Evolutionary conservation across 1,284 basidiomycete genomes (phyloP), one percentile per base, ranked within the genome.

Genomic region (Moesziomyces sp.): DNA sequence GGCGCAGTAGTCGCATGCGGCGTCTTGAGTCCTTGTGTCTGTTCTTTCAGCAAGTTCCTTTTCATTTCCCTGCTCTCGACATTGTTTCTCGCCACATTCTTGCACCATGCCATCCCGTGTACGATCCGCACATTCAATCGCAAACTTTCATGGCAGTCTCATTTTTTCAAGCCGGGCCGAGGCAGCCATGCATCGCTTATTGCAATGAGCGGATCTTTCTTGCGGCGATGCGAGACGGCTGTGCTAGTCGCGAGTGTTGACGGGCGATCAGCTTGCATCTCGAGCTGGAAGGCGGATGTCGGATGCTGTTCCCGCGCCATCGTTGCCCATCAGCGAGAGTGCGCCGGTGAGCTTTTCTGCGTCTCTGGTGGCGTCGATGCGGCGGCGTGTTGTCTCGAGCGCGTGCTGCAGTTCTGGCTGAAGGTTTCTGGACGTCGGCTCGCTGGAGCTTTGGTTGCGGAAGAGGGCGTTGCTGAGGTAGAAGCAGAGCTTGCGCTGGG

Each of bases 401-500:
- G n/a, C 30, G 18, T 44, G 10, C 19, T 56, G 66, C n/a, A 52
- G 28, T 35, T 69, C 48, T 5, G 19, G 35, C 13, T 30, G 38
- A 5, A 59, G 52, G 3, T 30, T 19, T 9, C 38, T 21, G n/a
- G n/a, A 19, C 2, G 46, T 23, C 19, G 46, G 33, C 2, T 26
- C 21, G 1, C 42, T n/a, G 8, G 19, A 43, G 5, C 23, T 35
- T 3, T 46, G 47, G 23, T 46, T 26, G 16, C 40, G 21, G 5
- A 47, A 45, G n/a, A 61, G 10, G 3, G 49, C 47, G 30, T 35
- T 61, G 54, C 46, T 43, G 18, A 69, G 42, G n/a, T 69, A 69
- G 52, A 69, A 74, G 46, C 58, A 55, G 4, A 74, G 52, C 53
- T 74, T 74, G n/a, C 66, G 61, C 42, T 61, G 66, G 3, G 57